A percentile compares a stretch with the other conserved stretches of the same genome.
These are phyloP conservation scores for Penicillium decumbens DNA, from an alignment of 2,329 filamentous ascomycete genomes.

Conservation along the genomic window DNA sequence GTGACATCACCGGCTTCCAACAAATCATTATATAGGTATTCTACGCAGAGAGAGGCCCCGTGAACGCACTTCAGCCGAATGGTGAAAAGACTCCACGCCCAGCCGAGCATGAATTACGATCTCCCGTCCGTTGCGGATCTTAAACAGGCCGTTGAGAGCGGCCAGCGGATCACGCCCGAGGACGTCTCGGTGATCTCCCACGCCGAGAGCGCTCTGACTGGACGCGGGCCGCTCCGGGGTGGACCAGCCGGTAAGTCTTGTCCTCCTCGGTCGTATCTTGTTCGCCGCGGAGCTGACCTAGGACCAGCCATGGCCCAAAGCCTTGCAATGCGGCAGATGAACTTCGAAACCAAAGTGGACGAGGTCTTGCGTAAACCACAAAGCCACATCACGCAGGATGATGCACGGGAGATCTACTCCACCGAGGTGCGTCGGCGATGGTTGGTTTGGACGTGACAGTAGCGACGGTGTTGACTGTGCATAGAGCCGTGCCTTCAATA, in stretches of 20 bases:
- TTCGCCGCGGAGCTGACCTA: neutral
- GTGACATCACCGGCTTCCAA: constrained; percentile 24
- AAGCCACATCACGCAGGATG: constrained; percentile 31
- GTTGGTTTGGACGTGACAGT: neutral
- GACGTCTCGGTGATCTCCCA: constrained; percentile 33
- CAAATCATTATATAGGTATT: constrained; percentile 10
- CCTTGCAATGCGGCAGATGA: constrained; percentile 32
- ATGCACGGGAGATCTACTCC: constrained; percentile 32
- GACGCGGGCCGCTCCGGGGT: constrained; percentile 28
- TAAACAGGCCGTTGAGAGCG: constrained; percentile 29
- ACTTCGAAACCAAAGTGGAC: constrained; percentile 32
- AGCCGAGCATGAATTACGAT: constrained; percentile 19
- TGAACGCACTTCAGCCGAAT: neutral
- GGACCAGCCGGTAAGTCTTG: constrained; percentile 28
- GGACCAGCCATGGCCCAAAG: constrained; percentile 32
- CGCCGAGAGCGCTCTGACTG: constrained; percentile 31
- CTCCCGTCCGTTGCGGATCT: constrained; percentile 30
- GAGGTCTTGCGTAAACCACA: constrained; percentile 31
- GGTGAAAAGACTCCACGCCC: neutral
- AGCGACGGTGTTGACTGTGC: neutral
- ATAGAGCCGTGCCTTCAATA: constrained; percentile 35
- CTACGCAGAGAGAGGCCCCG: neutral
- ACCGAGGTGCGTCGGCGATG: constrained; percentile 23
- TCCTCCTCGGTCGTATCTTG: neutral
- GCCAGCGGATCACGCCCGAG: constrained; percentile 32